Percentiles rank a stretch among this genome's conserved stretches.
Conservation (phyloP, 192 early-diverging fungal genomes). For the Umbelopsis ramanniana region DNA sequence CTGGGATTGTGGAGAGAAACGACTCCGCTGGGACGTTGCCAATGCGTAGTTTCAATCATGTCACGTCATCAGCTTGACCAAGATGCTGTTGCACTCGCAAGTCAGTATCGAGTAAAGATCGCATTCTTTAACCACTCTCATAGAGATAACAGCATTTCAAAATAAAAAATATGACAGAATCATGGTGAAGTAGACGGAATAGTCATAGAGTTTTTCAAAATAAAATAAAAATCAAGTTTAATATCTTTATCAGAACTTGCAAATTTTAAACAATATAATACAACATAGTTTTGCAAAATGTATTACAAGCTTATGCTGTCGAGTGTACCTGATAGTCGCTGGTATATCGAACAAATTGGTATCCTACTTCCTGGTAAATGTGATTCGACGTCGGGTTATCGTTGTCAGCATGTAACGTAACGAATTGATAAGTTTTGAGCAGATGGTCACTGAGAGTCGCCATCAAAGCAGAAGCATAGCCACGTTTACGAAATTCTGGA, state of each 20-base stretch:
- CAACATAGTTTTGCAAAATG: too few species aligned
- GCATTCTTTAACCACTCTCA: too few species aligned
- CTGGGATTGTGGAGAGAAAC: neutral
- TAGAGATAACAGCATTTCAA: too few species aligned
- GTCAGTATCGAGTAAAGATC: too few species aligned
- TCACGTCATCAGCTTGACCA: neutral
- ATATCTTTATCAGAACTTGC: too few species aligned
- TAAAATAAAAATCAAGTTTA: too few species aligned
- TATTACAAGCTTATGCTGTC: too few species aligned
- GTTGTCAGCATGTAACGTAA: conserved; percentile 6
- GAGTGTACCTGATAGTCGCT: neutral
- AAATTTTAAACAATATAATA: too few species aligned
- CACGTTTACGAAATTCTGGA: conserved; percentile 3
- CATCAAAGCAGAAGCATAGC: neutral
- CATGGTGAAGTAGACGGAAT: too few species aligned
- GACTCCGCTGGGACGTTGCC: neutral
- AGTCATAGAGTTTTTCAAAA: too few species aligned
- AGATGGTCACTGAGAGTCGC: neutral
- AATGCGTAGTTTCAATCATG: neutral
- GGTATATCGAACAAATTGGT: neutral
- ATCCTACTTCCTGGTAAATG: conserved; percentile 8
- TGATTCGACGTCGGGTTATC: neutral
- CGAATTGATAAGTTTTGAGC: neutral
- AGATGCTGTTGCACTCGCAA: too few species aligned
- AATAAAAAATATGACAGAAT: too few species aligned